Base-by-base conservation (phyloP, 192 early-diverging fungal species). In the Diversispora epigaea region DNA sequence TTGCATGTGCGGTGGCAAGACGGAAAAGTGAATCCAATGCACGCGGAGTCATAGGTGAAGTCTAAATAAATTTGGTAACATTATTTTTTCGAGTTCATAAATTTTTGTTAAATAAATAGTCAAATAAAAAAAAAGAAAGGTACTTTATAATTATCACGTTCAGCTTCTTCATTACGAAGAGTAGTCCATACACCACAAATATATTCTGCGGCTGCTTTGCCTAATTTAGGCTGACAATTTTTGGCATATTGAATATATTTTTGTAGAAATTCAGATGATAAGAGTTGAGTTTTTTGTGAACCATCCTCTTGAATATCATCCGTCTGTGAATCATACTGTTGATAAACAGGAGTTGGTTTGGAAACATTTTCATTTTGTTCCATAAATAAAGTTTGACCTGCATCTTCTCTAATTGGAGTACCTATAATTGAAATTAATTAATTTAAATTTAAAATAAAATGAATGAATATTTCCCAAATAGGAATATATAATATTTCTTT, bases 11-110 rank as follows among this genome's bases (percentile, higher is more conserved):
- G 6, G 97, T 96, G 1, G 95, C 89, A 69, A 99, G 82, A 83
- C 97, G 94, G 78, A 99, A 97, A 49, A 99, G 85, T 4, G 97
- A 98, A 82, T 99, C 97, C 19, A 99, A 85, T 17, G 97, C 97
- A 88, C 97, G 94, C n/a, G 95, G 91, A 11, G 97, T 99, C 71
- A 98, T 88, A n/a, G 97, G 97, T 44, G 95, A 87, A 1, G 96
- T 97, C 84, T 94, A 75, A 4, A 63, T 54, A 64, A 32, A 5
- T 2, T 52, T 12, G 57, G 56, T 11, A 32, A n/a, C 68, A 22
- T 65, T 60, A 57, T 73, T 25, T 49, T 17, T 19, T 67, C n/a
- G 25, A 57, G 14, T 21, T 21, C 47, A 73, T 44, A 68, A 52
- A 47, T 21, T 8, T 4, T 47, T 50, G 6, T 12, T 46, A 46